Evolutionary conservation across 1,139 yeast species (phyloP), one percentile per base, ranked within the genome.

Genomic region (Chernovozyma aurita): DNA sequence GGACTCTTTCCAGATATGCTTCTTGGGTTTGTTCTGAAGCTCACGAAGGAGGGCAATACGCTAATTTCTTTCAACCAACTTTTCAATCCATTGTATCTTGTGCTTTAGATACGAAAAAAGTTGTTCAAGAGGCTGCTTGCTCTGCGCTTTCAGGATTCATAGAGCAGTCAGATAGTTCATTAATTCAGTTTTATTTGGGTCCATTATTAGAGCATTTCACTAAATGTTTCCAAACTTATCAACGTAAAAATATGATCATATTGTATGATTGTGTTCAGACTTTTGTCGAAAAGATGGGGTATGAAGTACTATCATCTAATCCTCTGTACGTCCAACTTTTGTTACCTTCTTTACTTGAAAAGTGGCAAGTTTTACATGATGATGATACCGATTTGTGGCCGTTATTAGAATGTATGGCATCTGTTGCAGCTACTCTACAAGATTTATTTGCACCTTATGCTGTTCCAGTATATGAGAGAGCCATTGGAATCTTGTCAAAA

Each of bases 91-190:
- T 90, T 34, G 71, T 92, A 52, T 65, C 61, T 35, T 83, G 94
- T 57, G 80, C 86, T 24, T 65, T 87, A 47, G 97, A 92, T 57
- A 71, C 69, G 39, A 87, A 87, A 63, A 90, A 90, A 54, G 86
- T 85, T 42, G 98, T 92, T 13, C 98, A 92, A 62, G 95, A 88
- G 52, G 84, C 95, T 35, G 97, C 95, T 2, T 86, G 95, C 50
- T 78, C 90, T 30, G 86, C 96, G 8, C 73, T 92, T 35, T 82
- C 95, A 1, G 80, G 81, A 35, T 83, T 88, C 43, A 78, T 90
- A 33, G 97, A 90, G 53, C 79, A 74, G 42, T 73, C 94, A 16
- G 88, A 86, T 40, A 53, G 76, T 2, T 78, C 81, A 2, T 70
- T 83, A 40, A 68, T 85, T 42, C 82, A 72, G 41, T 52, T 48